Evolutionary conservation across 2,329 filamentous ascomycete species (phyloP).

Genomic region (Beauveria varroae): DNA sequence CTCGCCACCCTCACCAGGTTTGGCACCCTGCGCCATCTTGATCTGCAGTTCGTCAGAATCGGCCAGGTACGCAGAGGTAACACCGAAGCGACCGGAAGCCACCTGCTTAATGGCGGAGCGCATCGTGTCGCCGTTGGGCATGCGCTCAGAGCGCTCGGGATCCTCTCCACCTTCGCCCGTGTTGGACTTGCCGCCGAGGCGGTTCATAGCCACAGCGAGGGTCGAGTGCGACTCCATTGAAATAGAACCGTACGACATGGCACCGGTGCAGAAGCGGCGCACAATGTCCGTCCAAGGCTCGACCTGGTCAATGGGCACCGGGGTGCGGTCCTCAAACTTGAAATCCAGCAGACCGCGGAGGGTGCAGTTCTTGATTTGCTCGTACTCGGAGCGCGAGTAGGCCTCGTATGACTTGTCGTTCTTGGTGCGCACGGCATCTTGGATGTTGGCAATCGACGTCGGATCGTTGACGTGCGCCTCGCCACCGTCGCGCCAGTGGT

Average conservation of each 20-base stretch:
- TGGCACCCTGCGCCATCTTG: constrained; percentile 98
- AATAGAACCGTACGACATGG: constrained; percentile 98
- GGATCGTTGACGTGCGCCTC: constrained; percentile 95
- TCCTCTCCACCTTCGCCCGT: constrained; percentile 97
- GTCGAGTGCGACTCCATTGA: constrained; percentile 98
- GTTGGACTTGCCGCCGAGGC: constrained; percentile 93
- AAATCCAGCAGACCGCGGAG: constrained; percentile 92
- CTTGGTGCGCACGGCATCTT: constrained; percentile 92
- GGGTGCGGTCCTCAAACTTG: constrained; percentile 78
- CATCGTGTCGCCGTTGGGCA: constrained; percentile 94
- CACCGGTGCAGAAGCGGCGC: constrained; percentile 89
- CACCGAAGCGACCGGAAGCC: constrained; percentile 90
- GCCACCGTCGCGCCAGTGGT: constrained; percentile 96
- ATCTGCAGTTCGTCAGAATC: constrained; percentile 96
- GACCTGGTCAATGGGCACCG: constrained; percentile 91
- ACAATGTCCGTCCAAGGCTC: constrained; percentile 98
- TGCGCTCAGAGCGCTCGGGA: constrained; percentile 75
- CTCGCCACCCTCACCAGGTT: constrained; percentile 96
- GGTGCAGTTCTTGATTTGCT: constrained; percentile 94
- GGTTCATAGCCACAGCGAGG: constrained; percentile 92
- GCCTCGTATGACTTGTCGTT: constrained; percentile 98
- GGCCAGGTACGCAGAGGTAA: constrained; percentile 88
- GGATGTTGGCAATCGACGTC: constrained; percentile 89
- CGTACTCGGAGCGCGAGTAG: constrained; percentile 86
- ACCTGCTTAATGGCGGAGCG: constrained; percentile 97